These are phyloP conservation scores for Dissophora ornata DNA, from an alignment of 192 early-diverging fungal genomes.

Conservation along the genomic window DNA sequence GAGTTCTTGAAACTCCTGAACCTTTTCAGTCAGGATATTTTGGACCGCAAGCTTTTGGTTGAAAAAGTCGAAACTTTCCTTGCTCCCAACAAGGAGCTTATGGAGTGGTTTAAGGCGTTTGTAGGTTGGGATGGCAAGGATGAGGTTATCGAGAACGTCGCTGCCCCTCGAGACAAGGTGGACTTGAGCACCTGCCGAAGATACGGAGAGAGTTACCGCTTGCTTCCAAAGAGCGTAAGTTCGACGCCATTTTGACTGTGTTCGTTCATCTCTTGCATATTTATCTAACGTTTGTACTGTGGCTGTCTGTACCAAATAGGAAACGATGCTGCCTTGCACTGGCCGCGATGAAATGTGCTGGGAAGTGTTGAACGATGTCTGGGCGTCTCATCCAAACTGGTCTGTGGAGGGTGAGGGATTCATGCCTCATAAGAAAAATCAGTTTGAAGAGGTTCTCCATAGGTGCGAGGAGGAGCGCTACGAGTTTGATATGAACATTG, in stretches of 20 bases:
- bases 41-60: slow-evolving; percentile 85
- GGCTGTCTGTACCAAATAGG: slow-evolving; percentile 50
- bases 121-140: slow-evolving; percentile 86
- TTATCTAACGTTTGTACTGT: not conserved
- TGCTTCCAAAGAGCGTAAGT: slow-evolving; percentile 73
- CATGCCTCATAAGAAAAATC: slow-evolving; percentile 90
- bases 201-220: slow-evolving; percentile 80
- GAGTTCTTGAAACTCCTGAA: slow-evolving; percentile 98
- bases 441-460: slow-evolving; percentile 94
- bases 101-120: slow-evolving; percentile 95
- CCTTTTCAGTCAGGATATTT: slow-evolving; percentile 92
- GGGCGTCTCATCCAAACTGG: slow-evolving; percentile 94
- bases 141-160: slow-evolving; percentile 71
- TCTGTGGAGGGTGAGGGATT: slow-evolving; percentile 92
- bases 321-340: slow-evolving; percentile 75
- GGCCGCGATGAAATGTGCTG: slow-evolving; percentile 92
- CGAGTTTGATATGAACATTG: slow-evolving; percentile 98
- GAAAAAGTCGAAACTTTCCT: slow-evolving; percentile 90
- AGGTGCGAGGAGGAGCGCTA: slow-evolving; percentile 93
- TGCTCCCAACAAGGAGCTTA: slow-evolving; percentile 82
- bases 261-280: too few relatives aligned
- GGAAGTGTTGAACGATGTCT: slow-evolving; percentile 97
- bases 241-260: too few relatives aligned
- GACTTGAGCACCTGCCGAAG: slow-evolving; percentile 70
- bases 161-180: slow-evolving; percentile 67